These are phyloP conservation scores for Penicillium flavigenum DNA, from an alignment of 495 filamentous ascomycete genomes.

Conservation along the genomic window DNA sequence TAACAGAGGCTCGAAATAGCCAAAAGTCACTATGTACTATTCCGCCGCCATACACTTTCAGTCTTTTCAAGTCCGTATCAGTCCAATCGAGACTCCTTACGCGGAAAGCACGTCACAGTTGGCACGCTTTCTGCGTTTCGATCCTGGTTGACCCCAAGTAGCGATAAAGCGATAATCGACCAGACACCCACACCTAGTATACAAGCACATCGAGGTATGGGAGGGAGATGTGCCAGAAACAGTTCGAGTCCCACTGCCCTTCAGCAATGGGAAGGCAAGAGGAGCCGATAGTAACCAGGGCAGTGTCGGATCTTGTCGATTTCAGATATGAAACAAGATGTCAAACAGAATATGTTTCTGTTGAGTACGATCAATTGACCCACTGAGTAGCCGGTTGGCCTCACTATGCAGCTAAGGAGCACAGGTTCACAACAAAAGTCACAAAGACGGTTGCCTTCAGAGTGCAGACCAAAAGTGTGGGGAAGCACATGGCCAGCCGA, in stretches of 20 bases:
- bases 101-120: constrained; percentile 17
- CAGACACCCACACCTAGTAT: constrained; percentile 41
- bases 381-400: not conserved
- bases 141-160: constrained; percentile 40
- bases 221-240: constrained; percentile 31
- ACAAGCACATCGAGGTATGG: constrained; percentile 47
- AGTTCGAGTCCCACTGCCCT: constrained; percentile 16
- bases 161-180: constrained; percentile 46
- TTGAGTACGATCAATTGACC: not conserved
- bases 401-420: not conserved
- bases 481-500: constrained; percentile 10
- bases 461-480: constrained; percentile 12
- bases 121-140: constrained; percentile 33
- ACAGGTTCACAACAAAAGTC: not conserved
- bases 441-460: constrained; percentile 11
- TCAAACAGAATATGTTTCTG: not conserved
- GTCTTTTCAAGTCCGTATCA: not conserved
- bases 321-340: not conserved
- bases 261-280: constrained; percentile 19
- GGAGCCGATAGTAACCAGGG: not conserved
- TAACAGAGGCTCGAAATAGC: constrained; percentile 10
- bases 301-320: not conserved
- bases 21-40: not conserved
- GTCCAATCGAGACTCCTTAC: constrained; percentile 14
- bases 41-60: constrained; percentile 5